Conservation (phyloP, 441 rosid genomes). For the Francoa sonchifolia region DNA sequence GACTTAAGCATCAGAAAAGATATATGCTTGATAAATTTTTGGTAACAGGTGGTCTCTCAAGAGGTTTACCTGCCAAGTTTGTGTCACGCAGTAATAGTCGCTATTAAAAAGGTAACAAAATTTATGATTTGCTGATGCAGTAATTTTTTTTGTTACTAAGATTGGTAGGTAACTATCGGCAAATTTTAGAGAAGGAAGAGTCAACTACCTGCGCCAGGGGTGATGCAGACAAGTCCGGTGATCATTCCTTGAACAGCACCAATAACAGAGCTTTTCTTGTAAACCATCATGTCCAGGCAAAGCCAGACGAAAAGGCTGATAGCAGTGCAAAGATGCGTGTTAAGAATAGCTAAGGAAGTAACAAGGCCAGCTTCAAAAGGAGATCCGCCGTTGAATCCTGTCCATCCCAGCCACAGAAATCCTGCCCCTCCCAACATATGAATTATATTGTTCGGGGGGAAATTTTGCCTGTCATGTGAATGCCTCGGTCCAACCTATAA, state of each 20-base stretch:
- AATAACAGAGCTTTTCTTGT: slow-evolving; percentile 32
- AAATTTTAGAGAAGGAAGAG: no score
- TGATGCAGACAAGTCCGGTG: slow-evolving; percentile 62
- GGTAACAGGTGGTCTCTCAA: no score
- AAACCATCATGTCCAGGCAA: slow-evolving; percentile 21
- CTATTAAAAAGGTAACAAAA: no score
- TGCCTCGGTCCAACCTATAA: slow-evolving; percentile 47
- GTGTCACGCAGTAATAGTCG: no score
- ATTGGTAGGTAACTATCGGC: no score
- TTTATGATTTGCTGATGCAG: no score
- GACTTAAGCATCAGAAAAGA: no score
- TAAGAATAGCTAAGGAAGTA: slow-evolving; percentile 36
- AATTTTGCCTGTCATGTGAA: slow-evolving; percentile 35
- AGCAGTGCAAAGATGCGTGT: slow-evolving; percentile 48
- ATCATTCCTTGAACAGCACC: slow-evolving; percentile 54
- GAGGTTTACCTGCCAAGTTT: no score
- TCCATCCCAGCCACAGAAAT: slow-evolving; percentile 60
- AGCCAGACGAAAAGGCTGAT: slow-evolving; percentile 42
- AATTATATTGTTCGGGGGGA: slow-evolving; percentile 45
- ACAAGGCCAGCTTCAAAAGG: slow-evolving; percentile 23
- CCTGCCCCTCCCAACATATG: slow-evolving; percentile 53
- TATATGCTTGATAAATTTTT: no score
- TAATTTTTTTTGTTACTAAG: no score
- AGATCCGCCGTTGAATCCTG: slow-evolving; percentile 60
- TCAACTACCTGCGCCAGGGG: slow-evolving; percentile 61